These are phyloP conservation scores for Capsicum chinense DNA, from an alignment of 257 asterid species.

Conservation along the genomic window DNA sequence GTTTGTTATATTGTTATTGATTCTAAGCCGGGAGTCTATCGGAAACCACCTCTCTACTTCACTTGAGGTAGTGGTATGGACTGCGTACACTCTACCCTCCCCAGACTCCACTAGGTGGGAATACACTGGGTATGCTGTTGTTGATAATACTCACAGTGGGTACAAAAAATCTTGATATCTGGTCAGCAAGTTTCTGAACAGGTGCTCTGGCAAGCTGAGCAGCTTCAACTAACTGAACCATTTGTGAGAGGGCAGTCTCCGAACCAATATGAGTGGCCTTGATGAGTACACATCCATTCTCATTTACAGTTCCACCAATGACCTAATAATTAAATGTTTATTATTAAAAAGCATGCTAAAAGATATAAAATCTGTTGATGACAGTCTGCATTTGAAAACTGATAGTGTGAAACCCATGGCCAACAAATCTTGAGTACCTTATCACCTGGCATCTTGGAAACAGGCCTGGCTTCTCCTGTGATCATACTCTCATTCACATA, in stretches of 20 bases:
- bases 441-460: conserved; percentile 84
- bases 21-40: too few relatives aligned
- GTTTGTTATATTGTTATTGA: too few relatives aligned
- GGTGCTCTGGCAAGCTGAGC: conserved; percentile 99
- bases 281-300: conserved; percentile 80
- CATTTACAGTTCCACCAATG: conserved; percentile 95
- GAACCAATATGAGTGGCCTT: conserved; percentile 98
- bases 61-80: too few relatives aligned
- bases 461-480: conserved; percentile 93
- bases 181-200: conserved; percentile 98
- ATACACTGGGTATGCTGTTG: too few relatives aligned
- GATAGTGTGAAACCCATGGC: not conserved
- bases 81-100: too few relatives aligned
- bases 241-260: conserved; percentile 95
- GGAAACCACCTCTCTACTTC: too few relatives aligned
- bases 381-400: conserved; percentile 18
- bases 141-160: conserved; percentile 69
- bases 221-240: conserved; percentile 97
- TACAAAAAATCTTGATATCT: conserved; percentile 85
- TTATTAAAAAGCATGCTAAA: not conserved
- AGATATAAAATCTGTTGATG: not conserved
- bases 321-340: conserved; percentile 55
- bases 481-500: conserved; percentile 98
- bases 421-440: conserved; percentile 58
- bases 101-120: too few relatives aligned